A percentile compares a stretch with the other conserved stretches of the same genome.
phyloP scores from a whole-genome alignment of 2,329 filamentous ascomycete species.

The Didymella arachidicola region DNA sequence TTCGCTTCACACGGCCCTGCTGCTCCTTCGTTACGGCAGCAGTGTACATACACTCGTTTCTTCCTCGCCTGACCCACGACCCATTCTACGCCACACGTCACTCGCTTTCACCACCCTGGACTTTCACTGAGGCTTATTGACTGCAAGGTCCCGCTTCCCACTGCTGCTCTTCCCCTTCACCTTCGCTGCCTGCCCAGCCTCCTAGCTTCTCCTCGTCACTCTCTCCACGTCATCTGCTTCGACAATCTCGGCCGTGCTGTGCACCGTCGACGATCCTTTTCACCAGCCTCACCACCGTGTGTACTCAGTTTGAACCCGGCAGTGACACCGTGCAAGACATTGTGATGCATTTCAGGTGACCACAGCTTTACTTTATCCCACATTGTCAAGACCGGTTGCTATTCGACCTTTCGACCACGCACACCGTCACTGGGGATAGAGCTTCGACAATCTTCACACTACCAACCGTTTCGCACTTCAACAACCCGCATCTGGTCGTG shows the following conservation, averaged over 20 bases:
- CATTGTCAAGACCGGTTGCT: slow-evolving; percentile 32
- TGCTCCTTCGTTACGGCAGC: slow-evolving; percentile 47
- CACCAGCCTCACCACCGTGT: slow-evolving; percentile 6
- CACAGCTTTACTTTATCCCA: slow-evolving; percentile 28
- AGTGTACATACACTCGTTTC: slow-evolving; percentile 28
- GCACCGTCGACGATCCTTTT: slow-evolving; percentile 25
- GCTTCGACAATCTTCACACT: slow-evolving; percentile 14
- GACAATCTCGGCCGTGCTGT: slow-evolving; percentile 30
- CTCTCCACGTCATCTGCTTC: slow-evolving; percentile 18
- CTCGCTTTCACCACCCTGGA: slow-evolving; percentile 18
- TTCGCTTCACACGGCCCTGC: slow-evolving; percentile 41
- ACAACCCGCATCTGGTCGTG: slow-evolving; percentile 29
- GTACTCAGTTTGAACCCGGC: slow-evolving; percentile 5
- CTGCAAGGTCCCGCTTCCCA: slow-evolving; percentile 11
- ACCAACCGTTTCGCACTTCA: slow-evolving; percentile 12
- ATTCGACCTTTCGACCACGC: slow-evolving; percentile 22
- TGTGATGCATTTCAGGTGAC: slow-evolving; percentile 46
- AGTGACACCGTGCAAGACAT: slow-evolving; percentile 22
- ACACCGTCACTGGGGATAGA: slow-evolving; percentile 29
- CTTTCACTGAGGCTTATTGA: slow-evolving; percentile 20
- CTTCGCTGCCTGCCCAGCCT: slow-evolving; percentile 4
- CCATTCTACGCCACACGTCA: slow-evolving; percentile 23
- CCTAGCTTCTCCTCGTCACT: background rate
- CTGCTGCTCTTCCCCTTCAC: slow-evolving; percentile 18
- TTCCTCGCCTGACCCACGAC: slow-evolving; percentile 19